phyloP scores from a whole-genome alignment of 352 stramenopile genomes.

The Pythium monospermum region DNA sequence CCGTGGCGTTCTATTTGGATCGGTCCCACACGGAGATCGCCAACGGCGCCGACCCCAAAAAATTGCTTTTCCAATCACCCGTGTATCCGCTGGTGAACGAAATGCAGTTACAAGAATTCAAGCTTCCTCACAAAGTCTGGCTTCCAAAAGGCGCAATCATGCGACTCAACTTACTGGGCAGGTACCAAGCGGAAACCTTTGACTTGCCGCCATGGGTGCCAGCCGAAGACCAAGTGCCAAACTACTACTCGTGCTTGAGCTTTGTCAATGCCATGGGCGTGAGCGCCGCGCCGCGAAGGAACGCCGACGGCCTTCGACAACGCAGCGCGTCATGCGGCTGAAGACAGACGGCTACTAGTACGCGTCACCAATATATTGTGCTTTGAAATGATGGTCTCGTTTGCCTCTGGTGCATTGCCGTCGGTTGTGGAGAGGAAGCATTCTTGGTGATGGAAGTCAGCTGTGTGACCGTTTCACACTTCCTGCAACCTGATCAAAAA shows the following conservation, averaged over 20 bases:
- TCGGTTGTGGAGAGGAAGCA: too few relatives aligned
- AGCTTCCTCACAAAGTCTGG: conserved; percentile 40
- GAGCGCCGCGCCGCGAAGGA: not conserved
- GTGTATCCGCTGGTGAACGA: conserved; percentile 47
- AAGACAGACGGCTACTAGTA: too few relatives aligned
- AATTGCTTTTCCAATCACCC: conserved; percentile 45
- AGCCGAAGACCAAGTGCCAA: conserved; percentile 16
- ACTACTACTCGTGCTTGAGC: conserved; percentile 73
- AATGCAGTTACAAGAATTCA: conserved; percentile 66
- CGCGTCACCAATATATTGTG: too few relatives aligned
- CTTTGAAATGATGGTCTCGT: conserved; percentile 1
- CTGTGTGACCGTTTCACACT: too few relatives aligned
- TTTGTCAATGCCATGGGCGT: conserved; percentile 34
- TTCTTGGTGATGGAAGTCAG: too few relatives aligned
- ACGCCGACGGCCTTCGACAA: not conserved
- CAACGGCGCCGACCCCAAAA: conserved; percentile 4
- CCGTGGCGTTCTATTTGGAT: conserved; percentile 40
- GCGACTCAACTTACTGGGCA: conserved; percentile 50
- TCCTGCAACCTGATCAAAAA: too few relatives aligned
- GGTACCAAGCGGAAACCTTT: conserved; percentile 43
- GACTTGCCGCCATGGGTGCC: conserved; percentile 49
- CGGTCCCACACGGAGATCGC: not conserved
- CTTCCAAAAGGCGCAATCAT: conserved; percentile 38
- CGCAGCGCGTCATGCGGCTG: too few relatives aligned
- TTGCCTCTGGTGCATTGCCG: too few relatives aligned